Evolutionary conservation across 2,329 filamentous ascomycete species (phyloP), one percentile per base, ranked within the genome.

Genomic region (Epichloe sibirici): DNA sequence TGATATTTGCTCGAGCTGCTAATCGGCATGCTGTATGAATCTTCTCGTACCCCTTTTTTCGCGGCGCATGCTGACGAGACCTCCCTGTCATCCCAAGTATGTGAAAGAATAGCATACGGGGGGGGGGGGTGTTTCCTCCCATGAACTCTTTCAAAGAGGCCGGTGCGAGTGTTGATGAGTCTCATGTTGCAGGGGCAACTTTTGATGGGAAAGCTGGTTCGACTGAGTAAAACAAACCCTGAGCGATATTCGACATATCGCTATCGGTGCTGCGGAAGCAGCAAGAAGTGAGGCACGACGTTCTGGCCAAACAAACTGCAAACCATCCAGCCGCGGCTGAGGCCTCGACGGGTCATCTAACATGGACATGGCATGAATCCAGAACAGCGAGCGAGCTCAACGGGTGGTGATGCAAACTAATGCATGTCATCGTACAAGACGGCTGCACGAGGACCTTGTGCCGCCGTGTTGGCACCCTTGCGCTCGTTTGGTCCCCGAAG

Each of bases 51-150:
- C 51, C 51, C 9, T 48, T 21, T 37, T 43, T 43, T 49, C 31
- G 5, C 12, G 13, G 25, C 5, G 17, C 51, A 43, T 43, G 49
- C 28, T 38, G 25, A 53, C 1, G 53, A 48, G 21, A 60, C 57
- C 43, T 61, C 58, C 6, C 51, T 55, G 8, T 48, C 28, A 15
- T 53, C 55, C 59, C 59, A 62, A 2, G 57, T 61, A 48, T 62
- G 60, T 0, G 60, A 62, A n/a, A 61, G 56, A 17, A 61, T 61
- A 23, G 60, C 59, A 13, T 61, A 62, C 9, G 52, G 50, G 3
- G 60, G 17, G 17, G 17, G 17, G 17, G 17, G 17, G 17, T 53
- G 56, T 39, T 55, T 40, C 52, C 31, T 45, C 46, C 54, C 12
- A 51, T 23, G 39, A 59, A 56, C 48, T 57, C 54, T 25, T 25